Evolutionary conservation across 352 stramenopile genomes (phyloP), one percentile per base, ranked within the genome.

Genomic region (Phytopythium montanum): DNA sequence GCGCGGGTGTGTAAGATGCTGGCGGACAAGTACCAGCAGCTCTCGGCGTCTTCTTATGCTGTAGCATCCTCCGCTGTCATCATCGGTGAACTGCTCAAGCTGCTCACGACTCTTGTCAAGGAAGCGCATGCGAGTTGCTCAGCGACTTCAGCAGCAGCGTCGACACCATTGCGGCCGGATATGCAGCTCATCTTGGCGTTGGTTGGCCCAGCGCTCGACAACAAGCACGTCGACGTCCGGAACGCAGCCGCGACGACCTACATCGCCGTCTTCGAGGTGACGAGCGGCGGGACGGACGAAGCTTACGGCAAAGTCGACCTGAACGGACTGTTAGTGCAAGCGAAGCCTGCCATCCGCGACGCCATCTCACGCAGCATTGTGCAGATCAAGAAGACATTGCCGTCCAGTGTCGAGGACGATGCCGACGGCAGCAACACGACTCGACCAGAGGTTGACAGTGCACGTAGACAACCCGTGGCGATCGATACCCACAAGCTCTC

Each of bases 191-290:
- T 94, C 23, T 52, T 91, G 18, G 31, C 54, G 3, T 59, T 90
- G 14, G 74, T 92, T 19, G 60, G 69, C 0, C 70, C 73, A 0
- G 79, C 79, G 2, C 72, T 94, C 25, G 85, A 91, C 31, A 92
- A 91, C 72, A 94, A 94, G 36, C 85, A 94, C 54, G 82, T 94
- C 5, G 85, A 94, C 26, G 76, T 94, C 2, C 79, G 82, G 2
- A 94, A 85, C 33, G 82, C 70, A 0, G 85, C 85, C 0, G 86
- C 91, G 18, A 65, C 75, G 1, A 81, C 77, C 8, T 94, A 92
- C 54, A 68, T 70, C 0, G 76, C 72, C 1, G 85, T 94, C 13
- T 94, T 91, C 55, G 81, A 94, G 56, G 70, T 79, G 29, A 87
- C 76, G 3, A 86, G 85, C 28, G 77, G 79, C 3, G 76, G 73